Evolutionary conservation across 495 filamentous ascomycete species (phyloP).

Genomic region (Penicillium waksmanii): DNA sequence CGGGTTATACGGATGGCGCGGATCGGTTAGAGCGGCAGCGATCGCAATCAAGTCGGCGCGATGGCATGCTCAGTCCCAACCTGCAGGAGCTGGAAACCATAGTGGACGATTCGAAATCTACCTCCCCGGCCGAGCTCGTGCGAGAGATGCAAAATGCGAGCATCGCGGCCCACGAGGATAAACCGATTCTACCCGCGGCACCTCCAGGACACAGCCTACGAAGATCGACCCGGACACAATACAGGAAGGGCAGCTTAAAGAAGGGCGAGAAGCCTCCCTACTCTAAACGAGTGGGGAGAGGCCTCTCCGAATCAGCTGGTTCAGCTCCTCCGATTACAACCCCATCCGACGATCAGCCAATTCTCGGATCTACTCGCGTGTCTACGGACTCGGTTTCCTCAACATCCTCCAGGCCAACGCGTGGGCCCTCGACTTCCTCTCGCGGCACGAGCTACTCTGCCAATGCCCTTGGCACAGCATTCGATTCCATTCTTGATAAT

Average conservation of each 20-base stretch:
- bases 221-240: slow-evolving; percentile 89
- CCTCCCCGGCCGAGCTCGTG: slow-evolving; percentile 42
- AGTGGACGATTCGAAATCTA: slow-evolving; percentile 76
- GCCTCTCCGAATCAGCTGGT: slow-evolving; percentile 62
- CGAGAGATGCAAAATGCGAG: slow-evolving; percentile 50
- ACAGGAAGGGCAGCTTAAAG: slow-evolving; percentile 82
- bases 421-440: slow-evolving; percentile 35
- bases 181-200: slow-evolving; percentile 78
- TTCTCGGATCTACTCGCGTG: slow-evolving; percentile 64
- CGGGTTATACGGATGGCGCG: slow-evolving; percentile 84
- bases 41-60: slow-evolving; percentile 58
- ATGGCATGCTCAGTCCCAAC: slow-evolving; percentile 59
- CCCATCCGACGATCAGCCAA: slow-evolving; percentile 46
- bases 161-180: slow-evolving; percentile 67
- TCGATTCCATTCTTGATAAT: slow-evolving; percentile 34
- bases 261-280: slow-evolving; percentile 78
- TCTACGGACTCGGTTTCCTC: slow-evolving; percentile 75
- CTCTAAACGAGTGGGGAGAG: slow-evolving; percentile 69
- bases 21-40: slow-evolving; percentile 79
- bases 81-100: slow-evolving; percentile 74
- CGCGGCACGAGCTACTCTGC: slow-evolving; percentile 27
- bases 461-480: slow-evolving; percentile 29
- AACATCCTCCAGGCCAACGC: slow-evolving; percentile 26
- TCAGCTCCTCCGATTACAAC: slow-evolving; percentile 44
- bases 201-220: slow-evolving; percentile 79